Evolutionary conservation across 768 basidiomycete species (phyloP).

Genomic region (Boletus fagicola): DNA sequence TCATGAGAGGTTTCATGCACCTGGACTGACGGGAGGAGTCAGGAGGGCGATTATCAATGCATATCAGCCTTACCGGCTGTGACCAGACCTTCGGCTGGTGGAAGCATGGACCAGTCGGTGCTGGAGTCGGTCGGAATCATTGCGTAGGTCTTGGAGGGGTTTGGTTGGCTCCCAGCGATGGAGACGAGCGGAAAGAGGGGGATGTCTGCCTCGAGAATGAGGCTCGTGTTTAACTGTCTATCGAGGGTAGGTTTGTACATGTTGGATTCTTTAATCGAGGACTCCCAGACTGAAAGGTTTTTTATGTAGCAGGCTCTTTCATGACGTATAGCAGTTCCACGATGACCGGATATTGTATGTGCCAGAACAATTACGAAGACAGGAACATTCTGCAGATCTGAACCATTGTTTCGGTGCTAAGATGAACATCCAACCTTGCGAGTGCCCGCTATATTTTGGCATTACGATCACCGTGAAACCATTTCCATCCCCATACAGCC

Average conservation of each 20-base stretch:
- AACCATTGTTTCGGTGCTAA: too few relatives aligned
- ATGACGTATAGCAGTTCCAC: too few relatives aligned
- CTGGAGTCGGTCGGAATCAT: not conserved
- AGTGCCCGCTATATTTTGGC: too few relatives aligned
- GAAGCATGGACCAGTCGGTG: not conserved
- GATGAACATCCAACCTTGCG: too few relatives aligned
- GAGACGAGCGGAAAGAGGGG: too few relatives aligned
- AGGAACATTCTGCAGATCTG: too few relatives aligned
- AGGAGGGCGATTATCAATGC: not conserved
- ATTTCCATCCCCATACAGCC: too few relatives aligned
- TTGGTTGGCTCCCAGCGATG: not conserved
- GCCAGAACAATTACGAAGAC: too few relatives aligned
- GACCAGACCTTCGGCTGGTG: not conserved
- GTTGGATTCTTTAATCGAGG: not conserved
- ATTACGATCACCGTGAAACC: too few relatives aligned
- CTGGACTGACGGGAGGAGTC: not conserved
- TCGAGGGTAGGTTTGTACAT: conserved; percentile 3
- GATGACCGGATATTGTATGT: too few relatives aligned
- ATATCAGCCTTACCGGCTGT: not conserved
- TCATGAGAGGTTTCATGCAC: not conserved
- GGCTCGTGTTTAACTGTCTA: not conserved
- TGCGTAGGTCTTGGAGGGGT: not conserved
- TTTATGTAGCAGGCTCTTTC: not conserved
- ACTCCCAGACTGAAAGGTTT: not conserved
- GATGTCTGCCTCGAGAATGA: not conserved